Evolutionary conservation across 805 yeast genomes (phyloP), one percentile per base, ranked within the genome.

Genomic region (Tetrapisispora nanseiensis): DNA sequence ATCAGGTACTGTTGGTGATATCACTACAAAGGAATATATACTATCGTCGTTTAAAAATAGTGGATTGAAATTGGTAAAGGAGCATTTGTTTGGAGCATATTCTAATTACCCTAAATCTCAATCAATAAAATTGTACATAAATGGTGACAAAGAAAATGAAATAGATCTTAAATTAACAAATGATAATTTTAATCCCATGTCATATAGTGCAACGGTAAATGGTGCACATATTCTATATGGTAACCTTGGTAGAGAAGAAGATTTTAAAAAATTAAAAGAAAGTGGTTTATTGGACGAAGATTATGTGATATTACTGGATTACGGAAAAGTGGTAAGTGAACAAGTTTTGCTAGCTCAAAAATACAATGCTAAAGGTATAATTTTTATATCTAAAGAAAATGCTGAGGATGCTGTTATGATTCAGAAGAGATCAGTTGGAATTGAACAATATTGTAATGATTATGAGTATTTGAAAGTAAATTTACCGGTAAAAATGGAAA

Each of bases 1-100:
- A 42, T 78, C 95, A 0, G 97, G 97, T 3, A 80, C 96, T 2
- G 74, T 75, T n/a, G 97, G 95, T 20, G 95, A 86, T 57, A 59
- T 76, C 43, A 69, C 85, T 0, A 61, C 86, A 26, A 80, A 85
- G 2, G 66, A 72, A 43, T 86, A 80, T 56, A 68, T 87, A n/a
- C 69, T 75, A 46, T 69, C 72, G 11, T 71, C 71, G 40, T 75
- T 83, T 61, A 53, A 61, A 22, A 71, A 75, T 37, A 73, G 75
- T 44, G 82, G 83, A 1, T 45, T 86, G 10, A 61, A 65, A 20
- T 45, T 57, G 1, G 70, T 75, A 6, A 46, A 44, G 4, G 46
- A 51, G 29, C 41, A 46, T 20, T 76, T 74, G 30, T 70, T 73
- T 36, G 65, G 68, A 30, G 71, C 80, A 1, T 81, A 71, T 49